Conservation (phyloP, 2,329 filamentous ascomycete genomes). For the Alternaria rosae region DNA sequence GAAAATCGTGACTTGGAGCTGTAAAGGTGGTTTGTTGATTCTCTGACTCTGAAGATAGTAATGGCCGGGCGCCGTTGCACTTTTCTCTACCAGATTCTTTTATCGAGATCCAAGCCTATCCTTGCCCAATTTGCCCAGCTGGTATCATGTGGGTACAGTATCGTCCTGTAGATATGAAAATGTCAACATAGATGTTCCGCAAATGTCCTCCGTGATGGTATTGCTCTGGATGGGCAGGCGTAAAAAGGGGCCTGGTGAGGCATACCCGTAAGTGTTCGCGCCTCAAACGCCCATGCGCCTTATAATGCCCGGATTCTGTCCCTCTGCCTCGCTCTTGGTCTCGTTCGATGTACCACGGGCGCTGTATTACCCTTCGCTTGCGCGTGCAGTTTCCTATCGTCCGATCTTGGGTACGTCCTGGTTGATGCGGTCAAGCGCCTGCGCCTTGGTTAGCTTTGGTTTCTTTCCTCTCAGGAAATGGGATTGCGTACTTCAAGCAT, state of each 20-base stretch:
- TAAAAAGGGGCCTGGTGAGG: conserved; percentile 21
- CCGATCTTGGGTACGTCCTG: conserved; percentile 44
- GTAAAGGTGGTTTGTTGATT: conserved; percentile 3
- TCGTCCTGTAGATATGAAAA: conserved; percentile 26
- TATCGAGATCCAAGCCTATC: conserved; percentile 11
- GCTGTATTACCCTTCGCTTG: background rate
- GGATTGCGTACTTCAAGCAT: conserved; percentile 77
- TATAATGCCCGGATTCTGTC: conserved; percentile 16
- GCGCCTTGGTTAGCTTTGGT: conserved; percentile 14
- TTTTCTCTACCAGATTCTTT: conserved; percentile 20
- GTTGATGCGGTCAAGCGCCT: conserved; percentile 50
- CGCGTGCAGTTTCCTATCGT: conserved; percentile 25
- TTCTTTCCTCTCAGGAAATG: background rate
- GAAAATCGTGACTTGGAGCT: background rate
- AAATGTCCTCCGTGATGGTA: conserved; percentile 11
- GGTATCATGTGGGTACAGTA: conserved; percentile 36
- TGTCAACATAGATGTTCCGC: conserved; percentile 30
- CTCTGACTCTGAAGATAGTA: conserved; percentile 7
- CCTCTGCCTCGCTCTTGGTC: conserved; percentile 7
- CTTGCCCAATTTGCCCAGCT: conserved; percentile 17
- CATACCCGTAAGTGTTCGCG: conserved; percentile 28
- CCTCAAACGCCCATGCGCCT: conserved; percentile 32
- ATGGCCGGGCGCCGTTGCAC: conserved; percentile 8
- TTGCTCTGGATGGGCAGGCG: background rate
- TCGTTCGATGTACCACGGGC: background rate